Conservation (phyloP, 192 early-diverging fungal species). For the Funneliformis geosporum region DNA sequence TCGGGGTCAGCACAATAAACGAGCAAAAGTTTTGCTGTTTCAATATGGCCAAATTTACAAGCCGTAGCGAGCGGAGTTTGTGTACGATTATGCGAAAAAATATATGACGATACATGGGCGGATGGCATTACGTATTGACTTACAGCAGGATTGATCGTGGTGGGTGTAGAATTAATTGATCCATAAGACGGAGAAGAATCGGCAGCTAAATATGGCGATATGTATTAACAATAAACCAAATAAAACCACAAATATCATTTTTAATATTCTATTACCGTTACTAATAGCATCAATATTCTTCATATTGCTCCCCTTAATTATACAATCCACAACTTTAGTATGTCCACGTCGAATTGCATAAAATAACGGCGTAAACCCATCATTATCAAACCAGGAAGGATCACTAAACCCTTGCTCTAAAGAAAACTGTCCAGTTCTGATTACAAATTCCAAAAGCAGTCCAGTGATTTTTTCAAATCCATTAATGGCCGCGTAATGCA, state of each 20-base stretch:
- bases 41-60: constrained; percentile 50
- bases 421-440: constrained; percentile 41
- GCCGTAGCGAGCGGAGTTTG: constrained; percentile 57
- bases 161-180: not conserved
- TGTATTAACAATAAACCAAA: too few species aligned
- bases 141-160: not conserved
- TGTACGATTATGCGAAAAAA: constrained; percentile 5
- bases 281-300: constrained; percentile 49
- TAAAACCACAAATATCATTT: not conserved
- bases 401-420: constrained; percentile 37
- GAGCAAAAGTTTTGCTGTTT: constrained; percentile 54
- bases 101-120: not conserved
- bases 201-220: not conserved
- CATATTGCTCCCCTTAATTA: constrained; percentile 58
- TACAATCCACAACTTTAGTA: constrained; percentile 43
- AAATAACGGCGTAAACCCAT: constrained; percentile 66
- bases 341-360: constrained; percentile 60
- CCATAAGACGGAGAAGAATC: not conserved
- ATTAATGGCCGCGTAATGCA: constrained; percentile 65
- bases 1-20: constrained; percentile 56
- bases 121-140: too few species aligned
- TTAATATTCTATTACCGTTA: not conserved
- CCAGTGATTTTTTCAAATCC: constrained; percentile 48
- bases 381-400: constrained; percentile 62
- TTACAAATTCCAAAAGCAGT: constrained; percentile 49